Percentiles rank a stretch among this genome's conserved stretches.
phyloP scores from a whole-genome alignment of 495 filamentous ascomycete genomes.

The Lichenothelia convexa region DNA sequence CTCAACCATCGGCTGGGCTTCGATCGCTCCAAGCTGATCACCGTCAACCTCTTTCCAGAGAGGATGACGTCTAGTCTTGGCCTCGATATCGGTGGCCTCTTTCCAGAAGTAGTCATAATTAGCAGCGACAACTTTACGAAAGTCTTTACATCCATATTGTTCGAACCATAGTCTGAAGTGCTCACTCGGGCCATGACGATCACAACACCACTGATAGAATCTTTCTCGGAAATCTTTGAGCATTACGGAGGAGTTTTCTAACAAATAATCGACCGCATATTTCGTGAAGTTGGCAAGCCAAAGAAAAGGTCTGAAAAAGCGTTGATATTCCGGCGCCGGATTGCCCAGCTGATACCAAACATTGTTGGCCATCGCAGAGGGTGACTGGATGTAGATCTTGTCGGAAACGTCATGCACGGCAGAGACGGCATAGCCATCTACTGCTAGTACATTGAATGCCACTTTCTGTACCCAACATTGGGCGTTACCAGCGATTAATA shows the following conservation, averaged over 20 bases:
- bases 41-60: conserved; percentile 30
- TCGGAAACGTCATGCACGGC: conserved; percentile 26
- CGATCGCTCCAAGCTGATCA: conserved; percentile 9
- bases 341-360: conserved; percentile 43
- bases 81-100: conserved; percentile 25
- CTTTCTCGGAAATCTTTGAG: conserved; percentile 32
- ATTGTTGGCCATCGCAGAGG: conserved; percentile 14
- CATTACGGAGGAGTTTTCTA: conserved; percentile 18
- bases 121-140: conserved; percentile 32
- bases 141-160: conserved; percentile 32
- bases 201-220: conserved; percentile 36
- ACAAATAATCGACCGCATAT: conserved; percentile 45
- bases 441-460: conserved; percentile 36
- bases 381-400: conserved; percentile 44
- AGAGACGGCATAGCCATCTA: conserved; percentile 42
- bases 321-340: conserved; percentile 36
- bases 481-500: conserved; percentile 28
- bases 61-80: conserved; percentile 15
- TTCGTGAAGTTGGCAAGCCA: conserved; percentile 53
- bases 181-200: conserved; percentile 20
- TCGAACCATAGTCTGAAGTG: conserved; percentile 31
- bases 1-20: conserved; percentile 3
- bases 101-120: conserved; percentile 46
- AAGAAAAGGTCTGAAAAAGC: conserved; percentile 39
- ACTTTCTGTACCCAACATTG: conserved; percentile 32